A percentile compares a stretch with the other conserved stretches of the same genome.
Conservation (phyloP, 495 filamentous ascomycete genomes). For the Ascodesmis nigricans region DNA sequence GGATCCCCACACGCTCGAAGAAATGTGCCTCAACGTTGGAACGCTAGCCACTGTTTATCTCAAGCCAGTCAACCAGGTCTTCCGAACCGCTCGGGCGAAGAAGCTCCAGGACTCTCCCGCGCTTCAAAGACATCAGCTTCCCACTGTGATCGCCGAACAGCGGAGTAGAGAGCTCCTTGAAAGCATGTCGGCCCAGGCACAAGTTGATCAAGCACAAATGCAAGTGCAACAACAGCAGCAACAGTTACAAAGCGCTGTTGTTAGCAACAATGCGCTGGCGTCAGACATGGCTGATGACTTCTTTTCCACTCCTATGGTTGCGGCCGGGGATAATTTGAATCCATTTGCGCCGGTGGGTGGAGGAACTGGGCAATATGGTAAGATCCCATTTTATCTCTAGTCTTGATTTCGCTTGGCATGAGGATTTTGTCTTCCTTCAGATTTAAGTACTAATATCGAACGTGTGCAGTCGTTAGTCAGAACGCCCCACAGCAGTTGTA, state of each 20-base stretch:
- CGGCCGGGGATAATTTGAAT: constrained; percentile 16
- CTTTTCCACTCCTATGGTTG: constrained; percentile 43
- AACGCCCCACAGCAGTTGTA: constrained; percentile 38
- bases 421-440: constrained; percentile 2
- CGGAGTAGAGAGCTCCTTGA: constrained; percentile 32
- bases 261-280: constrained; percentile 31
- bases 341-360: constrained; percentile 28
- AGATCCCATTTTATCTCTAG: constrained; percentile 5
- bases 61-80: constrained; percentile 95
- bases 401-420: not conserved
- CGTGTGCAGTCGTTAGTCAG: constrained; percentile 39
- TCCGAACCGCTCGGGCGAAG: constrained; percentile 65
- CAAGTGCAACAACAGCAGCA: constrained; percentile 15
- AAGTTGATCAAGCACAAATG: constrained; percentile 9
- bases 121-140: constrained; percentile 44
- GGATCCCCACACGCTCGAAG: constrained; percentile 76
- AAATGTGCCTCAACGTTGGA: constrained; percentile 91
- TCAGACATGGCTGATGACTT: constrained; percentile 68
- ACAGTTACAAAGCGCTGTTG: constrained; percentile 11
- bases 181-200: constrained; percentile 24
- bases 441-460: constrained; percentile 6
- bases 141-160: constrained; percentile 29
- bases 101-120: constrained; percentile 61
- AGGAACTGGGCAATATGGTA: constrained; percentile 20
- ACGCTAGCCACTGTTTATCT: constrained; percentile 93